Percentiles rank a stretch among this genome's conserved stretches.
phyloP scores from a whole-genome alignment of 2,329 filamentous ascomycete genomes.

The Aciculosporium take region DNA sequence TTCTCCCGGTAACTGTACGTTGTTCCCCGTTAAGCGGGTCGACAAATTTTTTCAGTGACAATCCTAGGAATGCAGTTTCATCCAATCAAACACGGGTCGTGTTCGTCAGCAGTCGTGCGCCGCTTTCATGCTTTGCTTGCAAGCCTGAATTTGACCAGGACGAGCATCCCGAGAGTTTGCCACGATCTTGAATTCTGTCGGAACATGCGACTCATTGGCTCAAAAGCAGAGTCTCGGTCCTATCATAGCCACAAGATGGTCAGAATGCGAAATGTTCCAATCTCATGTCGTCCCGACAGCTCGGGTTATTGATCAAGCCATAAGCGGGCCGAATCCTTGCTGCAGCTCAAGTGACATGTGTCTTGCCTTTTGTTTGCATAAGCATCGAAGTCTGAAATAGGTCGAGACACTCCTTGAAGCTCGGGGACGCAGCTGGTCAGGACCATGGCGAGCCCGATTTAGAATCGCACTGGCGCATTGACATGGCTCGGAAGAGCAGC shows the following conservation, averaged over 20 bases:
- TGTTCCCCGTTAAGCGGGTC: not conserved
- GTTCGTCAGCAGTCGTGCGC: not conserved
- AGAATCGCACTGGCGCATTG: not conserved
- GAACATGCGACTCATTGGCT: not conserved
- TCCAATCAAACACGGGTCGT: not conserved
- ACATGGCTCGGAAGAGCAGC: not conserved
- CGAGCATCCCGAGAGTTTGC: not conserved
- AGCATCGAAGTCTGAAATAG: not conserved
- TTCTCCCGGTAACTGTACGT: not conserved
- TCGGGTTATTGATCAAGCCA: conserved; percentile 4
- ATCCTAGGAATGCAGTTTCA: not conserved
- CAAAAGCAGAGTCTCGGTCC: not conserved
- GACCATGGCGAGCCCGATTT: not conserved
- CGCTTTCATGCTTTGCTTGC: not conserved
- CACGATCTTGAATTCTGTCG: not conserved
- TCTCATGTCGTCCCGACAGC: conserved; percentile 5
- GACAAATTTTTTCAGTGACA: not conserved
- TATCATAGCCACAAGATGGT: not conserved
- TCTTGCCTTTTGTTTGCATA: not conserved
- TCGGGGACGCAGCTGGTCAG: not conserved
- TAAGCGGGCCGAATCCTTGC: conserved; percentile 6
- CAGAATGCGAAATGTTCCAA: not conserved
- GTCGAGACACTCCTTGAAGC: not conserved
- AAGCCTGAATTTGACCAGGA: not conserved
- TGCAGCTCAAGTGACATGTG: not conserved